phyloP scores from a whole-genome alignment of 441 rosid species.

The Theobroma grandiflorum region DNA sequence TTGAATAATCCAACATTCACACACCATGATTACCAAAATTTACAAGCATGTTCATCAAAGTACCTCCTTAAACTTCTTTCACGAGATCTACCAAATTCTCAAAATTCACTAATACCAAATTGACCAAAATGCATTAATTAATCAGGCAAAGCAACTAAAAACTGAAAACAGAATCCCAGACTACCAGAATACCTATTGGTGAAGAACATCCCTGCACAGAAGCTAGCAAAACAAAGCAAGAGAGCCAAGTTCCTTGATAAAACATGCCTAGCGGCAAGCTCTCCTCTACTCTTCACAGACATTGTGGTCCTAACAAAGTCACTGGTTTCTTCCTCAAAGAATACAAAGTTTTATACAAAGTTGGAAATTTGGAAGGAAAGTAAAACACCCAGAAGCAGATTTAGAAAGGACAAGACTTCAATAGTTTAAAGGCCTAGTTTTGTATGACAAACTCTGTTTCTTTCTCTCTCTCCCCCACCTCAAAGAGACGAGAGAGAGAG shows the following conservation, averaged over 20 bases:
- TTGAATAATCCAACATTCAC: neutral
- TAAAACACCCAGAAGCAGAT: slow-evolving; percentile 16
- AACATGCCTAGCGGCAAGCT: slow-evolving; percentile 49
- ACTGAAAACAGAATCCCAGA: slow-evolving; percentile 17
- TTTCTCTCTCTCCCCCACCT: slow-evolving; percentile 33
- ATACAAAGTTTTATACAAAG: neutral
- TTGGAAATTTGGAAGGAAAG: neutral
- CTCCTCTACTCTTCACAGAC: slow-evolving; percentile 67
- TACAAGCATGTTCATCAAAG: neutral
- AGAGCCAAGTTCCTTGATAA: slow-evolving; percentile 58
- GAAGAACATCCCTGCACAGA: slow-evolving; percentile 81
- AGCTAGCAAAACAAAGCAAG: slow-evolving; percentile 70
- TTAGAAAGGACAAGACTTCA: slow-evolving; percentile 14
- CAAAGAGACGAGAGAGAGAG: slow-evolving; percentile 22
- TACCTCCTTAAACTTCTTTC: neutral
- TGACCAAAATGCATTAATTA: slow-evolving; percentile 14
- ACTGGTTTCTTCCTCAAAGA: slow-evolving; percentile 12
- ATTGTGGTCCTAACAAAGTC: slow-evolving; percentile 29
- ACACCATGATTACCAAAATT: neutral
- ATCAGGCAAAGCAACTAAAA: slow-evolving; percentile 3
- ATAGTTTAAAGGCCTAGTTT: slow-evolving; percentile 12
- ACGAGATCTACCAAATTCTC: slow-evolving; percentile 16
- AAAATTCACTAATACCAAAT: slow-evolving; percentile 21
- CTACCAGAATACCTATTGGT: slow-evolving; percentile 62
- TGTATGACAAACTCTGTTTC: neutral